phyloP scores from a whole-genome alignment of 1,284 basidiomycete species.

The Porodaedalea pini region DNA sequence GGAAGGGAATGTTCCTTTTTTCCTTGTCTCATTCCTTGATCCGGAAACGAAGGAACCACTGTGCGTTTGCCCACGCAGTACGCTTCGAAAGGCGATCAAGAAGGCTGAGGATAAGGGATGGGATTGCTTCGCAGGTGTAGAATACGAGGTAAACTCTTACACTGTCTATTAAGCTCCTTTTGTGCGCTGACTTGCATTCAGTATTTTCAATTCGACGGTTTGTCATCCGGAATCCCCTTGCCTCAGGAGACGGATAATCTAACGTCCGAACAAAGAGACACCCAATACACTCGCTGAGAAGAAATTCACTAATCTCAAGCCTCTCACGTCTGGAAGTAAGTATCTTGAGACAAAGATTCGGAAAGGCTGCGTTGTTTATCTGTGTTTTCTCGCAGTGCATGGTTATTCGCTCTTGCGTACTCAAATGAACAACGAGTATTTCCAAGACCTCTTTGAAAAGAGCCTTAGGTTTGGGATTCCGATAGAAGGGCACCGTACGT shows the following conservation, averaged over 20 bases:
- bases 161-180: background rate
- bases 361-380: background rate
- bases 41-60: conserved; percentile 77
- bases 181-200: conserved; percentile 30
- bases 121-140: conserved; percentile 75
- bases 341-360: conserved; percentile 19
- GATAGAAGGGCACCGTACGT: conserved; percentile 90
- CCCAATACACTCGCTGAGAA: conserved; percentile 74
- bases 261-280: conserved; percentile 56
- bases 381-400: conserved; percentile 59
- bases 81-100: conserved; percentile 62
- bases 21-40: conserved; percentile 87
- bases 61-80: conserved; percentile 79
- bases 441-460: conserved; percentile 83
- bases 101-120: conserved; percentile 48
- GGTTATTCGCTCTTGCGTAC: conserved; percentile 89
- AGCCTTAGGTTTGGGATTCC: conserved; percentile 72
- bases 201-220: conserved; percentile 95
- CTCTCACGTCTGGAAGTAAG: conserved; percentile 90
- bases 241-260: background rate
- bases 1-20: conserved; percentile 91
- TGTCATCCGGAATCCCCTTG: conserved; percentile 3
- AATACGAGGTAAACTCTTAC: conserved; percentile 77
- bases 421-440: conserved; percentile 86
- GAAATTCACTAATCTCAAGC: conserved; percentile 67